These are phyloP conservation scores for Ormosia semicastrata DNA, from an alignment of 306 rosid genomes.

Conservation along the genomic window DNA sequence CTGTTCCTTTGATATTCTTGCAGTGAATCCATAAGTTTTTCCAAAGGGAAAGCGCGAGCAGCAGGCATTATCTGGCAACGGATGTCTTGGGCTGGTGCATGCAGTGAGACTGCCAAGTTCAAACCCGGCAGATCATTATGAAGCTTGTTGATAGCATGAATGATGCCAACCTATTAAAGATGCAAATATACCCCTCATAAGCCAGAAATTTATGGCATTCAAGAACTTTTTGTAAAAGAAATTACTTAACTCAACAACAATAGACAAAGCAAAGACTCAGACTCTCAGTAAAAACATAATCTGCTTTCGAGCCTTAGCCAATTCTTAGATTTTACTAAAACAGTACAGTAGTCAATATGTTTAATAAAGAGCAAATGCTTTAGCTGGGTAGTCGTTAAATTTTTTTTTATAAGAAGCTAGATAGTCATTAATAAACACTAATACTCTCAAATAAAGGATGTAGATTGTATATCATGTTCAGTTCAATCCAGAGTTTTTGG, in stretches of 20 bases:
- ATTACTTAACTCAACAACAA: background rate
- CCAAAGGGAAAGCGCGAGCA: slow-evolving; percentile 93
- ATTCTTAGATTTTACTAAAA: background rate
- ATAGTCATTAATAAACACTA: background rate
- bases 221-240: background rate
- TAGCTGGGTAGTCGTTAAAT: background rate
- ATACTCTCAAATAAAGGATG: background rate
- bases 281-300: background rate
- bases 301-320: background rate
- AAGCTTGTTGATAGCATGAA: slow-evolving; percentile 89
- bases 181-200: slow-evolving; percentile 26
- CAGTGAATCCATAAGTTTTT: slow-evolving; percentile 81
- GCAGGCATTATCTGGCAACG: slow-evolving; percentile 99
- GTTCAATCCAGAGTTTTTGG: background rate
- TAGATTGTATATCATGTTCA: background rate
- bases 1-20: slow-evolving; percentile 79
- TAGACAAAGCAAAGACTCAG: background rate
- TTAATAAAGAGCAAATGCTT: background rate
- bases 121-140: slow-evolving; percentile 86
- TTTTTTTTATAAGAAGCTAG: background rate
- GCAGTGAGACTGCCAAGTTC: slow-evolving; percentile 95
- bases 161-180: slow-evolving; percentile 74
- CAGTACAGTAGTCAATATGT: background rate
- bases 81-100: slow-evolving; percentile 89
- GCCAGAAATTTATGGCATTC: slow-evolving; percentile 17